These are phyloP conservation scores for Albugo laibachii DNA, from an alignment of 352 stramenopile species.

Conservation along the genomic window DNA sequence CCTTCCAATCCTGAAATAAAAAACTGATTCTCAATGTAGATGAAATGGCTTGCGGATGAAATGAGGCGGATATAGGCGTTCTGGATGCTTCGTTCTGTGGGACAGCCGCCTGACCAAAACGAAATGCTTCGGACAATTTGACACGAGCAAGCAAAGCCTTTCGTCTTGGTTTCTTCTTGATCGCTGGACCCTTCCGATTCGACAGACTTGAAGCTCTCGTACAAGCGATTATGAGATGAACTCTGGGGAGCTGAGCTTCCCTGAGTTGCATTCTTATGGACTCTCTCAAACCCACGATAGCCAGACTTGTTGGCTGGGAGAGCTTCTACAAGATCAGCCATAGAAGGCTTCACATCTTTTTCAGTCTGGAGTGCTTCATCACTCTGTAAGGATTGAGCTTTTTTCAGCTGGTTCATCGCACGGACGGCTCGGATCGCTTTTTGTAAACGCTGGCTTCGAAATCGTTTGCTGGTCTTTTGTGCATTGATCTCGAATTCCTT, in stretches of 20 bases:
- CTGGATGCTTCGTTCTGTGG: constrained; percentile 78
- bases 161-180: background rate
- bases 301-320: too few relatives aligned
- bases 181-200: too few relatives aligned
- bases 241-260: too few relatives aligned
- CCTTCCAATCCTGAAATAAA: constrained; percentile 75
- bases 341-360: too few relatives aligned
- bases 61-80: constrained; percentile 82
- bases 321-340: too few relatives aligned
- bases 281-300: too few relatives aligned
- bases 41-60: constrained; percentile 60
- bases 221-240: too few relatives aligned
- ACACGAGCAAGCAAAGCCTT: constrained; percentile 25
- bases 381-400: too few relatives aligned
- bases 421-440: constrained; percentile 43
- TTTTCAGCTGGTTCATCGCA: constrained; percentile 15
- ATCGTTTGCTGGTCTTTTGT: constrained; percentile 17
- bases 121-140: constrained; percentile 71
- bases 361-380: too few relatives aligned
- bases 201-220: too few relatives aligned
- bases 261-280: too few relatives aligned
- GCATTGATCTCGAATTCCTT: constrained; percentile 22
- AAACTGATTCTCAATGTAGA: constrained; percentile 89
- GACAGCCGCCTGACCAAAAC: constrained; percentile 51
- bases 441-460: constrained; percentile 32